These are phyloP conservation scores for Aspergillus ostianus DNA, from an alignment of 495 filamentous ascomycete genomes.

Conservation along the genomic window DNA sequence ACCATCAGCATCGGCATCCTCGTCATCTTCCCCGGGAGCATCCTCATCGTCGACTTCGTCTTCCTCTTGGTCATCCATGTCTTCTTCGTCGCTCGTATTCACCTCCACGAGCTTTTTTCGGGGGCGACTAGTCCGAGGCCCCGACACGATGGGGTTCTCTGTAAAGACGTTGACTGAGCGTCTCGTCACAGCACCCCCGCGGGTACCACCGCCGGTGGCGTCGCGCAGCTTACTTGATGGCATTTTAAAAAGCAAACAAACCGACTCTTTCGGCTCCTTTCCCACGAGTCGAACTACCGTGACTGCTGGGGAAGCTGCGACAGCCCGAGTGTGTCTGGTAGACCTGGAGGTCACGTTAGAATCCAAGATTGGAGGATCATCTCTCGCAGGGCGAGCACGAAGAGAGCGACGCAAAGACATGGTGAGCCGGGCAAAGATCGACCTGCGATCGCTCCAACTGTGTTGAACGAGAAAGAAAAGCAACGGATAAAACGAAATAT, in stretches of 20 bases:
- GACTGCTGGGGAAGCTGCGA: conserved; percentile 31
- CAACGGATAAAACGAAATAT: background rate
- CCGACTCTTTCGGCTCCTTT: conserved; percentile 58
- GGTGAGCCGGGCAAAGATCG: conserved; percentile 13
- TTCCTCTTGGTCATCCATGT: conserved; percentile 51
- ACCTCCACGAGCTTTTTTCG: conserved; percentile 70
- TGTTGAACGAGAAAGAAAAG: background rate
- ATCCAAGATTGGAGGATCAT: conserved; percentile 36
- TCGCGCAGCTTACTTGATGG: conserved; percentile 79
- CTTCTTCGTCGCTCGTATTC: conserved; percentile 57
- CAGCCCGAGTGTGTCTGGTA: conserved; percentile 36
- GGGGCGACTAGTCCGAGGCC: conserved; percentile 60
- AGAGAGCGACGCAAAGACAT: conserved; percentile 53
- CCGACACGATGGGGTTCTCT: conserved; percentile 58
- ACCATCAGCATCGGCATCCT: conserved; percentile 52
- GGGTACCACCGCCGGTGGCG: conserved; percentile 52
- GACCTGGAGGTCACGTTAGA: conserved; percentile 39
- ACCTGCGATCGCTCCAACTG: background rate
- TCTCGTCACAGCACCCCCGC: conserved; percentile 21
- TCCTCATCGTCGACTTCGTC: conserved; percentile 54
- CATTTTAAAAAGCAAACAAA: conserved; percentile 82
- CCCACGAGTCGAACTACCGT: conserved; percentile 58
- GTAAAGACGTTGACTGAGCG: conserved; percentile 49
- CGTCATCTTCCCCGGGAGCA: conserved; percentile 50
- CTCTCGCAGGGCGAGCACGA: conserved; percentile 44